These are phyloP conservation scores for Suhomyces bribrorum DNA, from an alignment of 1,139 yeast genomes.

Conservation along the genomic window DNA sequence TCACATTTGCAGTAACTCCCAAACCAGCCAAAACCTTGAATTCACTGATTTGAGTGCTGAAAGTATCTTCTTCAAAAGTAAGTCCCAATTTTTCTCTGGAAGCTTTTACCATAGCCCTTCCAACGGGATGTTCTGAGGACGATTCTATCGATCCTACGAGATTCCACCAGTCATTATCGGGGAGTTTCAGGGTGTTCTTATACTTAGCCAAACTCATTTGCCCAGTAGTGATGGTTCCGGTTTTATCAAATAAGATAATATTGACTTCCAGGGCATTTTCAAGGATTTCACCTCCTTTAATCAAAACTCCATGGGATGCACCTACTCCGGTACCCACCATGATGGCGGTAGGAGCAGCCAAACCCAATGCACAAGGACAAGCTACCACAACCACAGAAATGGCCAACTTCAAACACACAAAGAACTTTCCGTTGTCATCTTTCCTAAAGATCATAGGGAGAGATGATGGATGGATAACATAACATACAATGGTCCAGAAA, in stretches of 20 bases:
- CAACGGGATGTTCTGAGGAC: slow-evolving; percentile 87
- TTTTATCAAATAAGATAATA: slow-evolving; percentile 84
- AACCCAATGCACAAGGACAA: slow-evolving; percentile 95
- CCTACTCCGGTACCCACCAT: slow-evolving; percentile 99
- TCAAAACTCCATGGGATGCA: slow-evolving; percentile 83
- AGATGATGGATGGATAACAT: slow-evolving; percentile 27
- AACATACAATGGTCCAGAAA: slow-evolving; percentile 59
- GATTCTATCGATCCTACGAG: slow-evolving; percentile 64
- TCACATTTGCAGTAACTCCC: slow-evolving; percentile 62
- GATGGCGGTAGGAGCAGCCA: slow-evolving; percentile 97
- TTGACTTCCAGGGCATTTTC: slow-evolving; percentile 71
- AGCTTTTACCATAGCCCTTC: slow-evolving; percentile 58
- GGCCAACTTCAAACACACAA: slow-evolving; percentile 76
- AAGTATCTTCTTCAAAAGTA: slow-evolving; percentile 36
- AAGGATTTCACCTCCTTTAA: slow-evolving; percentile 90
- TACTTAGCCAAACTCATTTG: slow-evolving; percentile 57
- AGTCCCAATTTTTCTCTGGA: slow-evolving; percentile 30
- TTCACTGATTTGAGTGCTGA: slow-evolving; percentile 30
- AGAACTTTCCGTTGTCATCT: slow-evolving; percentile 57
- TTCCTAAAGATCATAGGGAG: slow-evolving; percentile 59
- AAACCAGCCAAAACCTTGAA: slow-evolving; percentile 65
- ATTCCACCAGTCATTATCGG: slow-evolving; percentile 48
- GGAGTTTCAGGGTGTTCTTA: slow-evolving; percentile 11
- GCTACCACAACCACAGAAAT: slow-evolving; percentile 96
- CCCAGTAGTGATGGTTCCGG: slow-evolving; percentile 93